Percentiles rank a stretch among this genome's conserved stretches.
phyloP scores from a whole-genome alignment of 768 basidiomycete genomes.

The Rhodocollybia butyracea region DNA sequence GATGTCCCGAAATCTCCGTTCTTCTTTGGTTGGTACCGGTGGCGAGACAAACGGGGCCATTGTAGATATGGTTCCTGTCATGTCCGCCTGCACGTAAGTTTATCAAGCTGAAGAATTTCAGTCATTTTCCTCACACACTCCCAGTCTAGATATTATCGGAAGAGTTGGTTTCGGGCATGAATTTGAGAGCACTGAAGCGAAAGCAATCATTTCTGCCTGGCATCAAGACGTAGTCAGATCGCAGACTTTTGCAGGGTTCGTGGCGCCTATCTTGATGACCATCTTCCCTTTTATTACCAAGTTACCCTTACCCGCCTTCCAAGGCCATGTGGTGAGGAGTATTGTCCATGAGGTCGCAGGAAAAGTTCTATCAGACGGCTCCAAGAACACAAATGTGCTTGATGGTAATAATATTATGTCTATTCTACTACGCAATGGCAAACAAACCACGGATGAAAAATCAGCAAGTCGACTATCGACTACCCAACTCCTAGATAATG shows the following conservation, averaged over 20 bases:
- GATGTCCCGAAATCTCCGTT: no score
- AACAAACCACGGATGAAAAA: neutral
- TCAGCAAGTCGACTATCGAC: no score
- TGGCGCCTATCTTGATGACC: slow-evolving; percentile 26
- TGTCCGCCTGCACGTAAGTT: no score
- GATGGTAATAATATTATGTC: slow-evolving; percentile 24
- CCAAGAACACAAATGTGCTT: slow-evolving; percentile 8
- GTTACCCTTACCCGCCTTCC: slow-evolving; percentile 21
- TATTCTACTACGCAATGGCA: slow-evolving; percentile 18
- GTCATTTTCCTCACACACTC: neutral
- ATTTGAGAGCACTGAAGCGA: no score
- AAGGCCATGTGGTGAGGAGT: slow-evolving; percentile 20
- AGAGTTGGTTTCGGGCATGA: no score
- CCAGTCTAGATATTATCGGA: slow-evolving; percentile 14
- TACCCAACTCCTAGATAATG: slow-evolving; percentile 24
- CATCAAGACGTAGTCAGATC: no score
- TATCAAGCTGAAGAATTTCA: no score
- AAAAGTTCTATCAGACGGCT: slow-evolving; percentile 16
- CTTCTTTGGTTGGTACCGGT: no score
- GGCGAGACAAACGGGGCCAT: no score
- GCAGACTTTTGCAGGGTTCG: slow-evolving; percentile 17
- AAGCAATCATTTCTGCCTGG: no score
- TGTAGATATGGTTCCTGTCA: no score
- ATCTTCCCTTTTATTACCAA: slow-evolving; percentile 22
- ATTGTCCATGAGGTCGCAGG: no score